Base-by-base conservation (phyloP, 202 grass and related monocot genomes). In the Dendrocalamus latiflorus region DNA sequence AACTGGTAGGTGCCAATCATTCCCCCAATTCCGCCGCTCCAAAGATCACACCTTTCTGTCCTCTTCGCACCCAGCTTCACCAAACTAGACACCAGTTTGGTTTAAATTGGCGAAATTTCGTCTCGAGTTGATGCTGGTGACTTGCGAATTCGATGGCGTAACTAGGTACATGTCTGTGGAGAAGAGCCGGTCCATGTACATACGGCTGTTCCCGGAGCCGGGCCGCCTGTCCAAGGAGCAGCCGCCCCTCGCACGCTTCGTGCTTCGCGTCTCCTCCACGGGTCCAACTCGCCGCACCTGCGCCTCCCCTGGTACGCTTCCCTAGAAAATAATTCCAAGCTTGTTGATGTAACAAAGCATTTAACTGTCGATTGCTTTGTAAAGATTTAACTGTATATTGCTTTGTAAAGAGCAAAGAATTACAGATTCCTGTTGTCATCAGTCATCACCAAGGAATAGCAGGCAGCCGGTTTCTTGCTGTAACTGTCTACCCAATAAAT, bases 171-270 rank as follows among this genome's bases (percentile, higher is more conserved):
- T 99, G 14, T 92, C 91, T 14, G 89, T 98, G 55, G 93, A 98
- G 91, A 98, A 93, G 86, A 90, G 84, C 74, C 75, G 89, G 17
- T 89, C 66, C 13, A 88, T 95, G 48, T 70, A 76, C 80, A 76
- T 98, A 57, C 86, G 96, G 20, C 89, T 95, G 34, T 98, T 94
- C 83, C 92, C 95, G 56, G 95, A 95, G 77, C 95, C 92, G 8
- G 90, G 90, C 37, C 88, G 90, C 54, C 48, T 93, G 16, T 75
- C 92, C 62, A 98, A 98, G 85, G 95, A 98, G 41, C 92, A 93
- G 53, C 95, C 92, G 10, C 95, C 95, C 16, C 25, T 85, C 45
- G 92, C 90, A 36, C 90, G 92, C 4, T 98, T 98, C 62, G 73
- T 95, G 25, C 84, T 93, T 64, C 95, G 95, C 15, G 88, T 91